Percentiles rank a stretch among this genome's conserved stretches.
phyloP scores from a whole-genome alignment of 179 eudicot species.

The Nepenthes alata region DNA sequence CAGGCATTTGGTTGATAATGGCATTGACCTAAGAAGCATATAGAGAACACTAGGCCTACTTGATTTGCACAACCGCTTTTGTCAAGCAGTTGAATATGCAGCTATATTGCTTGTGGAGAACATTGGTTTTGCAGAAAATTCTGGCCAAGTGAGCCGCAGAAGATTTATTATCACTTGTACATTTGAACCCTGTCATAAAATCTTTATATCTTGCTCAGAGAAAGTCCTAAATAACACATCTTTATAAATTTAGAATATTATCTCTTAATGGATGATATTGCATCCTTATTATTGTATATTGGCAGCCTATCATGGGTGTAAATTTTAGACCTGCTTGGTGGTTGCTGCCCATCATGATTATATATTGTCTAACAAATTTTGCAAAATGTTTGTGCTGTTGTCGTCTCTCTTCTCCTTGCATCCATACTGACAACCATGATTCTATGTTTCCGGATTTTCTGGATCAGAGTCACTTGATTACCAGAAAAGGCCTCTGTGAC shows the following conservation, averaged over 20 bases:
- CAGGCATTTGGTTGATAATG: too few species aligned
- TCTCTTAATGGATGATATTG: too few species aligned
- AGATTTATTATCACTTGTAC: neutral
- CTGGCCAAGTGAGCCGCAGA: too few species aligned
- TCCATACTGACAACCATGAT: conserved; percentile 50
- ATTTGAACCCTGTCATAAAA: neutral
- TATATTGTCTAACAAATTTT: neutral
- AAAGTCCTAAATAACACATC: too few species aligned
- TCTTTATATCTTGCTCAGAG: neutral
- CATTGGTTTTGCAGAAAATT: too few species aligned
- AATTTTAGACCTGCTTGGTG: neutral
- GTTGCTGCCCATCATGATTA: neutral
- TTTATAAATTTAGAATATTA: too few species aligned
- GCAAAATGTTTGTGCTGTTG: neutral
- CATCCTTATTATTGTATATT: too few species aligned
- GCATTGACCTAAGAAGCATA: too few species aligned
- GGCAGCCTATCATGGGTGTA: neutral
- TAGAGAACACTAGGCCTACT: too few species aligned
- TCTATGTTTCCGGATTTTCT: conserved; percentile 35
- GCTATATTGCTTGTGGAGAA: too few species aligned
- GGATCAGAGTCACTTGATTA: conserved; percentile 58
- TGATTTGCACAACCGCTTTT: too few species aligned
- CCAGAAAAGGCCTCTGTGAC: conserved; percentile 47
- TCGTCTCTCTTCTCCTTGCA: conserved; percentile 28
- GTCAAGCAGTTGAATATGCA: too few species aligned